Base-by-base conservation (phyloP, 140 eudicot species). In the Oenanthe javanica region DNA sequence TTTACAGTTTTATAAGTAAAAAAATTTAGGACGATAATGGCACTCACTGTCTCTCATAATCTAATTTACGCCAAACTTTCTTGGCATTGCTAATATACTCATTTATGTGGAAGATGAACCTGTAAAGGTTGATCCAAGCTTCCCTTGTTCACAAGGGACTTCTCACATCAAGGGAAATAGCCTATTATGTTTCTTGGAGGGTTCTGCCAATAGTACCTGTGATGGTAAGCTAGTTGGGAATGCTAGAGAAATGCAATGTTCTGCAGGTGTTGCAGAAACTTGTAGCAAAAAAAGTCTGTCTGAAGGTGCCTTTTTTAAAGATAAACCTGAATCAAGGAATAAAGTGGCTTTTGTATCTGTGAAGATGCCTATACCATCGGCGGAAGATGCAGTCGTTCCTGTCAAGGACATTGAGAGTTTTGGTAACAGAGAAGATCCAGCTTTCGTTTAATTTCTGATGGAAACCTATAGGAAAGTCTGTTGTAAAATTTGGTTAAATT, bases 321-420 rank as follows among this genome's bases (percentile, higher is more conserved):
- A 66, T 49, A 66, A 66, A 66, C 16, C 85, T 40, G 85, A 48
- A 47, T 51, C 81, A 48, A 88, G 59, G 67, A 86, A 82, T 16
- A 90, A 84, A 83, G 96, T 94, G 54, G 98, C 98, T 13, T 94
- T 66, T 78, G 76, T 94, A 75, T 80, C 94, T 3, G 90, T 94
- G 19, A 88, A 87, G 84, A 87, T 66, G 70, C 93, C 93, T 6
- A 79, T 82, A 57, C 85, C 89, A 73, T 77, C 88, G 69, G 72
- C 84, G 40, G 47, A 78, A 27, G 67, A 85, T 42, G 82, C 81
- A 27, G 83, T 59, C 63, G 55, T 70, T 47, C 77, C 31, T 10
- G n/a, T n/a, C 47, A 85, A 87, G 80, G 86, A 67, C 13, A 72
- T 73, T 50, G 87, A 81, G 40, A 72, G 79, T 75, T 80, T 19